Evolutionary conservation across 306 rosid species (phyloP).

Genomic region (Malus orientalis): DNA sequence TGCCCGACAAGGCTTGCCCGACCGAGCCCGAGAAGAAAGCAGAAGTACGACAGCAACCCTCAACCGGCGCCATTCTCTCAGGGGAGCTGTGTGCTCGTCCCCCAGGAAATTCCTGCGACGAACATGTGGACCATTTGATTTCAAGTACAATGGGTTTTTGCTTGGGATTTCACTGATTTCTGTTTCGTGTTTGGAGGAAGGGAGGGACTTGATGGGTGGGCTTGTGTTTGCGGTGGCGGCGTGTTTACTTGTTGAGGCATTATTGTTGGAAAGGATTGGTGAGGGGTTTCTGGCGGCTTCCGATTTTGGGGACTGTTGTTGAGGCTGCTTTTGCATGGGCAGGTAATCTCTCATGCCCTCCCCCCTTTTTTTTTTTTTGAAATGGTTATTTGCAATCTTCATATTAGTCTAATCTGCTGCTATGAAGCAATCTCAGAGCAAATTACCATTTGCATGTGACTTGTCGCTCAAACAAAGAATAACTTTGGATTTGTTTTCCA

Average conservation of each 20-base stretch:
- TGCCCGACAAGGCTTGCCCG: too few relatives aligned
- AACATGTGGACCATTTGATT: conserved; percentile 62
- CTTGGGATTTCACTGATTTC: conserved; percentile 72
- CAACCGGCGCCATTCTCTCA: background rate
- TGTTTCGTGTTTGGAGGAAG: conserved; percentile 55
- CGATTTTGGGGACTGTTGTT: conserved; percentile 48
- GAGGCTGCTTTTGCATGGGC: conserved; percentile 71
- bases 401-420: background rate
- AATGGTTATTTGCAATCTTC: background rate
- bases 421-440: background rate
- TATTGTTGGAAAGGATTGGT: conserved; percentile 52
- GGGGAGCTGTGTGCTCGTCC: conserved; percentile 17
- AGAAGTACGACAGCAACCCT: too few relatives aligned
- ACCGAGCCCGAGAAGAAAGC: too few relatives aligned
- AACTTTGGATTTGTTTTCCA: too few relatives aligned
- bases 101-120: too few relatives aligned
- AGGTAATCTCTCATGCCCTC: conserved; percentile 40
- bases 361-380: background rate
- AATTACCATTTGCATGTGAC: background rate
- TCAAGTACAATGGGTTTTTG: conserved; percentile 90
- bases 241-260: conserved; percentile 68
- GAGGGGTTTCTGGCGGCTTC: conserved; percentile 54
- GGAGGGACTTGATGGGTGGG: conserved; percentile 82
- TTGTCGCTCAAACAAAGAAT: background rate
- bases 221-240: conserved; percentile 86